Base-by-base conservation (phyloP, 495 filamentous ascomycete species). In the Aspergillus asperescens region DNA sequence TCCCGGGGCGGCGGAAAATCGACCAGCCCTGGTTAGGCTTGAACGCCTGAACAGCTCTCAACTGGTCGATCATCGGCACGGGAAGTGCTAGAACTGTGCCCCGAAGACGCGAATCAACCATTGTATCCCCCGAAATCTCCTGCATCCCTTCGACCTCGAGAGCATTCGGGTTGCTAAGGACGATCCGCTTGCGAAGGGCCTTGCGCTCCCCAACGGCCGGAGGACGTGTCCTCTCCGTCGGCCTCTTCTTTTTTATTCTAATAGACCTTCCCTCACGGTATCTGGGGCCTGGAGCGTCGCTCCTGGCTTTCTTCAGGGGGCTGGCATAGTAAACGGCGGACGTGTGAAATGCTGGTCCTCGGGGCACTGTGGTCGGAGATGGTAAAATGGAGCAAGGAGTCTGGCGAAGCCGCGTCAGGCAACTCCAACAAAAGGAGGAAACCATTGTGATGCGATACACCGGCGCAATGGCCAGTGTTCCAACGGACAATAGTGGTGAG, bases 111-210 rank as follows among this genome's bases (percentile, higher is more conserved):
- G 72, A 55, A 48, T 82, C 70, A 20, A 77, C 62, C 64, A 86
- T 72, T 42, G 71, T 79, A 50, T 81, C 73, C 9, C 71, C 60
- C 2, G 72, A 76, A 37, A 95, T 59, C 16, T 87, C 76, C 55
- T 70, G 61, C 64, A 94, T 70, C 16, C 80, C 84, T 20, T 70
- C 63, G 23, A 96, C 81, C 57, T 82, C 81, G 18, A 95, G 74
- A 29, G 93, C 93, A 73, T 96, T 97, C 61, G 86, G 85, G 70
- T 97, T 98, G 70, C 85, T 93, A 34, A 98, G 79, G 25, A 92
- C 83, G 53, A 98, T 86, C 49, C 87, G 81, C 74, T 94, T 96
- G 56, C 89, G 82, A 58, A 88, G 70, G 19, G 87, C 84, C 68
- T 89, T 96, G 61, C 91, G 83, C 74, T 96, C 89, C 51, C 90